Evolutionary conservation across 148 eudicot genomes (phyloP).

Genomic region (Silene uniflora): DNA sequence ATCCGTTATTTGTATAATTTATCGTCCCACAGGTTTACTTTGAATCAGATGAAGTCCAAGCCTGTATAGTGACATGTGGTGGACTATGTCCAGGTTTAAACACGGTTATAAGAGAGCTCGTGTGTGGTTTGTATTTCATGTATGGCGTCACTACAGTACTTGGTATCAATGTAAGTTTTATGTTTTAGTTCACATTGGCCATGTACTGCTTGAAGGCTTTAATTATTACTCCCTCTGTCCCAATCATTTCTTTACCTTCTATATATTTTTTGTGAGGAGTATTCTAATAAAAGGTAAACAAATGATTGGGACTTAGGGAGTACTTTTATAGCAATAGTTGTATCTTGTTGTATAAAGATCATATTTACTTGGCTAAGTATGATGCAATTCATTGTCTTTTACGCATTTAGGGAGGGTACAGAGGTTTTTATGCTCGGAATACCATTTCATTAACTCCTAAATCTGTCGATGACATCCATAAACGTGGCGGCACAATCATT

Average conservation of each 20-base stretch:
- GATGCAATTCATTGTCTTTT: not conserved
- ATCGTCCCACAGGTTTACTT: slow-evolving; percentile 39
- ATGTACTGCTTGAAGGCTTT: too few relatives aligned
- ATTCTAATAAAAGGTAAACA: too few relatives aligned
- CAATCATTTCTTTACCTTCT: too few relatives aligned
- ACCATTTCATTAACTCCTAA: slow-evolving; percentile 78
- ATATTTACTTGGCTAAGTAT: too few relatives aligned
- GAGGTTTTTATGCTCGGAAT: slow-evolving; percentile 82
- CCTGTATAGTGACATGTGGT: slow-evolving; percentile 57
- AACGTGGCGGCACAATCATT: slow-evolving; percentile 88
- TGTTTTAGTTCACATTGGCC: not conserved
- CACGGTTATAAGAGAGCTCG: slow-evolving; percentile 50
- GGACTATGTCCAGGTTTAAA: slow-evolving; percentile 55
- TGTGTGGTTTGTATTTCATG: slow-evolving; percentile 49
- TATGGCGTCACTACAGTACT: slow-evolving; percentile 44
- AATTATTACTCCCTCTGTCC: too few relatives aligned
- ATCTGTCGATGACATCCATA: slow-evolving; percentile 78
- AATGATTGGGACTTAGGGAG: too few relatives aligned
- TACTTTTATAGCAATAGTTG: too few relatives aligned
- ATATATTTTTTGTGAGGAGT: too few relatives aligned
- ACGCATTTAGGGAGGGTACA: slow-evolving; percentile 70
- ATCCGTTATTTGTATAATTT: not conserved
- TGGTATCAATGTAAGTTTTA: slow-evolving; percentile 47
- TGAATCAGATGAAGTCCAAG: slow-evolving; percentile 45
- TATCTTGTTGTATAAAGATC: too few relatives aligned